Evolutionary conservation across 306 rosid genomes (phyloP), one percentile per base, ranked within the genome.

Genomic region (Quercus rubra): DNA sequence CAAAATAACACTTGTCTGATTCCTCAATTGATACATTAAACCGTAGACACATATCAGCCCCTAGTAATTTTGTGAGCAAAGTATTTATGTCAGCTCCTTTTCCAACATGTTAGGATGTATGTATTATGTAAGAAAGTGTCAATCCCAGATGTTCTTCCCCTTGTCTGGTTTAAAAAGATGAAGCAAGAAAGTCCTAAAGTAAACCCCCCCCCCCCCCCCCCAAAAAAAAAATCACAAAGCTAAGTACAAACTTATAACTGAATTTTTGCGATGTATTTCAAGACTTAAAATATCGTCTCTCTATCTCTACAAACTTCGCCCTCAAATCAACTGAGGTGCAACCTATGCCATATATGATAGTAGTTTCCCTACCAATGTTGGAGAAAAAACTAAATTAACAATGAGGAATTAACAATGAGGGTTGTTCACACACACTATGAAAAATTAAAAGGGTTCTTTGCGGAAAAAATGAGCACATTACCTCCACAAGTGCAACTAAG

Each of bases 401-500:
- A 18, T 31, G 49, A 18, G 49, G 71, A 17, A 17, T 66, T 23
- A 58, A 21, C 4, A 66, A 18, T 31, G 49, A 18, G 49, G 71
- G 3, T 30, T 31, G 71, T 63, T 23, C 76, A 35, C 43, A 83
- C 57, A 74, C 43, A 77, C 13, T 38, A n/a, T 49, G 15, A 79
- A 30, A 31, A 63, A 80, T 33, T 33, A 31, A 31, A 31, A 31
- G 35, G 35, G 35, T 31, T 31, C 38, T 5, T 5, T 1, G 38
- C 1, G 7, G 38, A 33, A 1, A 33, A 33, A 5, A 33, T 33
- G 38, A 33, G 38, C 38, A 80, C 21, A 74, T 80, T 92, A 92
- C 98, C 98, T 94, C 97, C 70, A 86, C 85, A 75, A 92, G 94
- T 52, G 98, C 93, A 79, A 84, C 85, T 82, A 94, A 81, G 88